These are phyloP conservation scores for Beauveria scarabaeidicola DNA, from an alignment of 2,329 filamentous ascomycete genomes.

Conservation along the genomic window DNA sequence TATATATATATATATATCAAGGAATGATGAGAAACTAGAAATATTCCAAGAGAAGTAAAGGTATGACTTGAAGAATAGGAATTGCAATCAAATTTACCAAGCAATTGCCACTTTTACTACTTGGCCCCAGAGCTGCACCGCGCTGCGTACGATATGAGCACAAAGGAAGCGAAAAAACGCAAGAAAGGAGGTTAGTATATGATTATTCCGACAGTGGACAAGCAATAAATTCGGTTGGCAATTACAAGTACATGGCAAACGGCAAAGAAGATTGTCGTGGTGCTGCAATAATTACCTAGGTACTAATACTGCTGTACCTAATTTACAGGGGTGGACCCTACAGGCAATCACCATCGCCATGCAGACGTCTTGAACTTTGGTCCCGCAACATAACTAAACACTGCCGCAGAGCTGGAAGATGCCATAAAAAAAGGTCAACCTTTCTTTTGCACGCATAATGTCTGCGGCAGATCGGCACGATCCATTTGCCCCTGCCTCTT, in stretches of 20 bases:
- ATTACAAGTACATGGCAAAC: background rate
- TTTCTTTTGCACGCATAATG: slow-evolving; percentile 27
- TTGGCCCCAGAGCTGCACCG: no score
- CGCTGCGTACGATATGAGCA: no score
- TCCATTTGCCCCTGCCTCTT: slow-evolving; percentile 28
- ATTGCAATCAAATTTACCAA: no score
- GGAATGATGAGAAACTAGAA: no score
- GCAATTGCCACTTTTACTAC: no score
- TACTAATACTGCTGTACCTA: no score
- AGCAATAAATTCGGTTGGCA: background rate
- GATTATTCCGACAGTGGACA: background rate
- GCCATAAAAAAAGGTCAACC: slow-evolving; percentile 22
- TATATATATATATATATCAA: no score
- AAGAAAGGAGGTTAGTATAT: no score
- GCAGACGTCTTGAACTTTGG: background rate
- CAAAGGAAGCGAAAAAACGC: no score
- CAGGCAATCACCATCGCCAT: slow-evolving; percentile 2
- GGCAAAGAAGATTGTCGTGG: background rate
- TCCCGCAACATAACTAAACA: slow-evolving; percentile 9
- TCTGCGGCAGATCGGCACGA: slow-evolving; percentile 29
- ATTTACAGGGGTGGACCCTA: background rate
- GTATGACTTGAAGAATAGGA: no score
- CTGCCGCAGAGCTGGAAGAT: slow-evolving; percentile 20
- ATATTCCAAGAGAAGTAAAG: no score
- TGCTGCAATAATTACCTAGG: no score